Percentiles rank a stretch among this genome's conserved stretches.
These are phyloP conservation scores for Musa schizocarpa DNA, from an alignment of 176 grass and related monocot species.

Conservation along the genomic window DNA sequence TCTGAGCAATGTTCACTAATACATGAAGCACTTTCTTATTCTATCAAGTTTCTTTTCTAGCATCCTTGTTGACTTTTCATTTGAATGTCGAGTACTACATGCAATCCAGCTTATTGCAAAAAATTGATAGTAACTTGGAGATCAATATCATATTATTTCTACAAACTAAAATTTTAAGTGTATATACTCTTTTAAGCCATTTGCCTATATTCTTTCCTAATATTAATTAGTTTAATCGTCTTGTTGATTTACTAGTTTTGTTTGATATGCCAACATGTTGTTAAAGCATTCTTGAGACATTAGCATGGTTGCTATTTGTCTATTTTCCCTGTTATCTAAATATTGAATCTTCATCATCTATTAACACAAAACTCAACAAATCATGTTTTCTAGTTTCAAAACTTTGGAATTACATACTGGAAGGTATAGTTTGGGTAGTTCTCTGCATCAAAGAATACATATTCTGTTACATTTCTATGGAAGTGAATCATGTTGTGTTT, in stretches of 20 bases:
- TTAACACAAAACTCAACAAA: neutral
- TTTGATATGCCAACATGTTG: neutral
- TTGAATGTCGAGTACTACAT: neutral
- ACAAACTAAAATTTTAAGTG: no score
- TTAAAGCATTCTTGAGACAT: neutral
- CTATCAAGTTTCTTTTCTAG: neutral
- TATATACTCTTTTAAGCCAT: no score
- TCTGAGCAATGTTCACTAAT: neutral
- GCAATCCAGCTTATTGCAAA: neutral
- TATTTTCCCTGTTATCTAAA: neutral
- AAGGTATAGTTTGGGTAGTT: neutral
- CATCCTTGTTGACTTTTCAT: neutral
- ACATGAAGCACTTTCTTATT: neutral
- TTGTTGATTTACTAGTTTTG: neutral
- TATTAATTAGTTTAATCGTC: neutral
- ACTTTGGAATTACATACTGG: neutral
- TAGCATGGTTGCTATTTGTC: neutral
- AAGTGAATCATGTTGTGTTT: neutral
- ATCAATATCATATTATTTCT: neutral
- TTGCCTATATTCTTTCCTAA: neutral
- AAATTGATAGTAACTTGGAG: neutral
- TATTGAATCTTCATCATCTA: neutral
- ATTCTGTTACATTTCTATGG: neutral
- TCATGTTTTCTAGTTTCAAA: no score
- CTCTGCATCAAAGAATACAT: neutral